These are phyloP conservation scores for Debaryomyces singareniensis DNA, from an alignment of 1,139 yeast species.

Conservation along the genomic window DNA sequence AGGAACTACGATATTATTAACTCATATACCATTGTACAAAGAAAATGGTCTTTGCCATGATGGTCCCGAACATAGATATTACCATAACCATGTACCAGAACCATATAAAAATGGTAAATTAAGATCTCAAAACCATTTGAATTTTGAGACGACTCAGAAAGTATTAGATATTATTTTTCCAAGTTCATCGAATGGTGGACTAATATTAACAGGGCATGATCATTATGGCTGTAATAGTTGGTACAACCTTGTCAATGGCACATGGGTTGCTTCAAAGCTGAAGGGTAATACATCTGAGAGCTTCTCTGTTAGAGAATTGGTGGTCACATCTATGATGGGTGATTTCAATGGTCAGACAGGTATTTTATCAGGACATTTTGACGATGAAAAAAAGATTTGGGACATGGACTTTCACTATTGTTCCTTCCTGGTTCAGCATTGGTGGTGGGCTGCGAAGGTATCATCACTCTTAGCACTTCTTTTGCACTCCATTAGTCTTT, in stretches of 20 bases:
- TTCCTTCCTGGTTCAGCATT: slow-evolving; percentile 81
- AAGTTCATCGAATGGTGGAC: slow-evolving; percentile 56
- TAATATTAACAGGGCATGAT: slow-evolving; percentile 90
- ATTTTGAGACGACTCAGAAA: slow-evolving; percentile 56
- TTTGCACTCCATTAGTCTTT: slow-evolving; percentile 29
- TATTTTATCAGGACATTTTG: slow-evolving; percentile 63
- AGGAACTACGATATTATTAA: slow-evolving; percentile 77
- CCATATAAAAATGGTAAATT: slow-evolving; percentile 65
- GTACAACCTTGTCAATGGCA: slow-evolving; percentile 39
- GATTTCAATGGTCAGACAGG: slow-evolving; percentile 91
- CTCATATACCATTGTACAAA: slow-evolving; percentile 89
- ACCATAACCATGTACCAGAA: slow-evolving; percentile 53
- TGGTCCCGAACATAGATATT: slow-evolving; percentile 64
- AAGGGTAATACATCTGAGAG: slow-evolving; percentile 14
- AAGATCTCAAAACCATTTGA: slow-evolving; percentile 83
- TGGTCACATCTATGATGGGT: slow-evolving; percentile 94
- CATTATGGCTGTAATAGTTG: slow-evolving; percentile 86
- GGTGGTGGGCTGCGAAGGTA: slow-evolving; percentile 89
- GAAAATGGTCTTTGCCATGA: slow-evolving; percentile 76
- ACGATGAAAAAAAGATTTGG: slow-evolving; percentile 37
- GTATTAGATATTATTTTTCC: slow-evolving; percentile 67
- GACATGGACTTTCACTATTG: slow-evolving; percentile 67
- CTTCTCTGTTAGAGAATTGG: slow-evolving; percentile 60
- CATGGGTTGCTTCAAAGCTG: slow-evolving; percentile 56
- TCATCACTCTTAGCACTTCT: slow-evolving; percentile 40